Conservation (phyloP, 352 stramenopile genomes). For the Pythium vanterpoolii region DNA sequence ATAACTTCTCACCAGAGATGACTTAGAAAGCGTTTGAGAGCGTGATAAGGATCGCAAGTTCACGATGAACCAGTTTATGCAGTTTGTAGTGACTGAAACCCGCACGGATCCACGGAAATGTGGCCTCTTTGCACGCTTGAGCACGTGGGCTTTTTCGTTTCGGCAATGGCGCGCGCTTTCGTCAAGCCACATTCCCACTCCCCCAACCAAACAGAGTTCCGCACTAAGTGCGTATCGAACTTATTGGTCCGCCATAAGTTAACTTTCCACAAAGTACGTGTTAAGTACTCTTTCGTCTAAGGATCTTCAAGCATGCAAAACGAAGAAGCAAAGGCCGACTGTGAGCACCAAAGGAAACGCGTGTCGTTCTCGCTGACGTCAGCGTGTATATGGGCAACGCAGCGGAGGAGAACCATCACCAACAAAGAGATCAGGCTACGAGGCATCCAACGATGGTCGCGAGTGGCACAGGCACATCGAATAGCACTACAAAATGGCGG, state of each 20-base stretch:
- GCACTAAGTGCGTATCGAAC: constrained; percentile 4
- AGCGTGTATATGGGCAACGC: constrained; percentile 13
- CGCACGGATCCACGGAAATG: not conserved
- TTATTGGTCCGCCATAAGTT: not conserved
- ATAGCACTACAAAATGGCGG: constrained; percentile 30
- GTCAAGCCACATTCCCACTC: not conserved
- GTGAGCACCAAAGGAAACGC: not conserved
- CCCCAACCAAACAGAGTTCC: not conserved
- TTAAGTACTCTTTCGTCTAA: not conserved
- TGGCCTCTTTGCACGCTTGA: not conserved
- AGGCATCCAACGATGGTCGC: not conserved
- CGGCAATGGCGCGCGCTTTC: not conserved
- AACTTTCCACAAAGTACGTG: not conserved
- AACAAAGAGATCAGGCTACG: not conserved
- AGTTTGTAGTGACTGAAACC: not conserved
- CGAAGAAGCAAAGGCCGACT: not conserved
- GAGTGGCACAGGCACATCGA: not conserved
- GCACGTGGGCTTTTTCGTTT: not conserved
- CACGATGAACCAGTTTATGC: not conserved
- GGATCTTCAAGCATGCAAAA: constrained; percentile 20
- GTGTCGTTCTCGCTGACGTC: not conserved
- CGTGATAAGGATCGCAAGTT: not conserved
- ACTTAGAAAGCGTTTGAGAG: not conserved
- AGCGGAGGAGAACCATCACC: not conserved
- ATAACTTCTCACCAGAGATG: not conserved